phyloP scores from a whole-genome alignment of 805 yeast genomes.

The Soucietia sequanensis region DNA sequence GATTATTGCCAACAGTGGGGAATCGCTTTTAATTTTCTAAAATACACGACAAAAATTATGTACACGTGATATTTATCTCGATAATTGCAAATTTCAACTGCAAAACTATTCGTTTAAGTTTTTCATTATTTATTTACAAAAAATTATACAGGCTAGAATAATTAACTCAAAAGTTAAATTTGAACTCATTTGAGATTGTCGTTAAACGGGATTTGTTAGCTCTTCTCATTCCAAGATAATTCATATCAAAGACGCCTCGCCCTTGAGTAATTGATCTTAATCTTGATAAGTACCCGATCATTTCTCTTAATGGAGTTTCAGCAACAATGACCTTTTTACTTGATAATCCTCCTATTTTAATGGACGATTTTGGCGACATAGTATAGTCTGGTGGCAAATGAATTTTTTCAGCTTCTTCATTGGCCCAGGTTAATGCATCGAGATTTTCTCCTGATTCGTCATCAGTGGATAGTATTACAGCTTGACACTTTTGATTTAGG shows the following conservation, averaged over 20 bases:
- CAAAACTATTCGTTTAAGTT: too few species aligned
- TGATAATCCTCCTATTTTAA: slow-evolving; percentile 8
- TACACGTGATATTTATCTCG: too few species aligned
- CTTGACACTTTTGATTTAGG: slow-evolving; percentile 73
- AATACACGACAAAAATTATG: slow-evolving; percentile 1
- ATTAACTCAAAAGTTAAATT: too few species aligned
- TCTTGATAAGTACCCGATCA: slow-evolving; percentile 83
- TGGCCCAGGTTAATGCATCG: slow-evolving; percentile 46
- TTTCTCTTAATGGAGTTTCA: slow-evolving; percentile 78
- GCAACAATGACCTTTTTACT: slow-evolving; percentile 67
- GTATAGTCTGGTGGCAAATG: slow-evolving; percentile 82
- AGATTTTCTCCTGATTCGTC: slow-evolving; percentile 49
- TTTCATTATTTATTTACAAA: too few species aligned
- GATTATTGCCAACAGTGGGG: too few species aligned
- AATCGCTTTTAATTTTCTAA: too few species aligned
- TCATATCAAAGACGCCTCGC: slow-evolving; percentile 79
- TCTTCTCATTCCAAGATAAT: slow-evolving; percentile 68
- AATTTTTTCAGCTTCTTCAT: slow-evolving; percentile 55
- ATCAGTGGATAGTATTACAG: slow-evolving; percentile 67
- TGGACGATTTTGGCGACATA: slow-evolving; percentile 30
- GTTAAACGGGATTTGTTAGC: slow-evolving; percentile 53
- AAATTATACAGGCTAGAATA: too few species aligned
- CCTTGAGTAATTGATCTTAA: slow-evolving; percentile 88
- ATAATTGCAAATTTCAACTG: too few species aligned
- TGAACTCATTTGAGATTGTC: slow-evolving; percentile 13